Percentiles rank a stretch among this genome's conserved stretches.
Evolutionary conservation across 768 basidiomycete species (phyloP).

Genomic region (Lactarius evosmus): DNA sequence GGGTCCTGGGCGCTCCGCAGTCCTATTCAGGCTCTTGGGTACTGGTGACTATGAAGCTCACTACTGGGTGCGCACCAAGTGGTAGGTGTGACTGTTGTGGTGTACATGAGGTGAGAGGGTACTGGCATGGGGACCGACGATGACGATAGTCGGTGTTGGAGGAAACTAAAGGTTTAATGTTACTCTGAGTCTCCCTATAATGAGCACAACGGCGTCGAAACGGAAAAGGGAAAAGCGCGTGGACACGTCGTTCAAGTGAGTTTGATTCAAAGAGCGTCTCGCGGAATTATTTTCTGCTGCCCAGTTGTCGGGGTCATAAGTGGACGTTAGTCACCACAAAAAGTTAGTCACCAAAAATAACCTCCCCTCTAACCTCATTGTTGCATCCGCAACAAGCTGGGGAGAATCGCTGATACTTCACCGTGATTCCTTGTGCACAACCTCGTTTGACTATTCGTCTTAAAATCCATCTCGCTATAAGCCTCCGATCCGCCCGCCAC

Average conservation of each 20-base stretch:
- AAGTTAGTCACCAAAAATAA: neutral
- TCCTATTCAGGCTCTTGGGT: too few relatives aligned
- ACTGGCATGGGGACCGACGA: neutral
- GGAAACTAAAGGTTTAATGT: neutral
- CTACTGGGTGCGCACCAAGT: too few relatives aligned
- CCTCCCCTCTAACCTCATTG: neutral
- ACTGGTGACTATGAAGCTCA: too few relatives aligned
- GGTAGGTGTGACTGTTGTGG: too few relatives aligned
- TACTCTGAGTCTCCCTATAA: too few relatives aligned
- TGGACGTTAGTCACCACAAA: neutral
- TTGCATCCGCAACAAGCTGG: neutral
- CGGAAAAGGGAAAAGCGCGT: too few relatives aligned
- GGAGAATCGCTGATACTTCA: neutral
- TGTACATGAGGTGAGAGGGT: too few relatives aligned
- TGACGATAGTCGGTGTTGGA: neutral
- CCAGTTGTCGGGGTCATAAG: conserved; percentile 13
- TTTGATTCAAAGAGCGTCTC: neutral
- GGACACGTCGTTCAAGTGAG: neutral
- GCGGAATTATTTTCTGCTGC: conserved; percentile 1
- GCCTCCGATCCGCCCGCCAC: neutral
- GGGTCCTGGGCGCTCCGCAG: too few relatives aligned
- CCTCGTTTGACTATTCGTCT: neutral
- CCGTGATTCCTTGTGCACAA: neutral
- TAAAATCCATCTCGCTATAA: conserved; percentile 14
- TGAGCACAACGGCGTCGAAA: too few relatives aligned